Evolutionary conservation across 257 asterid genomes (phyloP), one percentile per base, ranked within the genome.

Genomic region (Fraxinus pennsylvanica): DNA sequence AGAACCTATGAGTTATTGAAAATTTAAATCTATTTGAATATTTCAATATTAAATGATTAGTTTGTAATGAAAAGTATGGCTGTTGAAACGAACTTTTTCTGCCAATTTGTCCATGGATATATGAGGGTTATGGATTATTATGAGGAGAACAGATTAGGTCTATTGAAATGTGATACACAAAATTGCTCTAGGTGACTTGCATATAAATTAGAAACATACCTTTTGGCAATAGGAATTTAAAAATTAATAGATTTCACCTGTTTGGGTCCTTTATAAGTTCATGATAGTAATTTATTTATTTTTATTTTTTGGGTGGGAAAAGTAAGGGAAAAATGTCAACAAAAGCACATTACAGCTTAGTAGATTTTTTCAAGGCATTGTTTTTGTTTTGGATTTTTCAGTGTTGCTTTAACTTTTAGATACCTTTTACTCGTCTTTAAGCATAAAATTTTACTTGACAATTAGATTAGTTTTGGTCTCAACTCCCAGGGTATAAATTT

Each of bases 131-230:
- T 43, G 52, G 17, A 43, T 12, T 43, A 43, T 43, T 43, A 12
- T 43, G 14, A 57, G n/a, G 36, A 32, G 74, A 61, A 19, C 71
- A 25, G 59, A 27, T 72, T 25, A 63, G 27, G 12, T 12, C 22
- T 72, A n/a, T 78, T 76, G 76, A 71, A 54, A 39, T n/a, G 63
- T 27, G 71, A 39, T 15, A 8, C 33, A 39, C 15, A n/a, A 13
- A 7, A n/a, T 38, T 4, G n/a, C 32, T 39, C 50, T 61, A 36
- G 70, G 14, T 57, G 72, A n/a, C 15, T 59, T 8, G 29, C 69
- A 22, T 73, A 43, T 57, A 57, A 57, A 57, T n/a, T 70, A 4
- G 70, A 33, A 25, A 17, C 12, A 32, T 61, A 12, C 52, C 54
- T 78, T 57, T 59, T 5, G 19, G 54, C 32, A 9, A 54, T 73